A percentile compares a stretch with the other conserved stretches of the same genome.
phyloP scores from a whole-genome alignment of 2,329 filamentous ascomycete genomes.

The Nectriaceae sp. region DNA sequence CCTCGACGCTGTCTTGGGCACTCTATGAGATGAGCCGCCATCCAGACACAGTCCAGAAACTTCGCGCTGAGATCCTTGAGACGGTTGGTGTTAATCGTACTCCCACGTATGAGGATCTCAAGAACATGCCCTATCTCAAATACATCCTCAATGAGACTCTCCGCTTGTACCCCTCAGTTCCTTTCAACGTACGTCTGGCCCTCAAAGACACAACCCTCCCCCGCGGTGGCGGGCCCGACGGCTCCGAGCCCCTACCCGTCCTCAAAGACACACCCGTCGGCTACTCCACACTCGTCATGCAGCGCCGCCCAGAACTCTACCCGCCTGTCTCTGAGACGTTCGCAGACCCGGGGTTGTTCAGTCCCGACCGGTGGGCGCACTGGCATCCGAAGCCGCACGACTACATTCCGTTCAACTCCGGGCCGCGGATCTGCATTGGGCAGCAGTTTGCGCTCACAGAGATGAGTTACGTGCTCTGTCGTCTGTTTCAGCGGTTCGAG shows the following conservation, averaged over 20 bases:
- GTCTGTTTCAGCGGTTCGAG: slow-evolving; percentile 73
- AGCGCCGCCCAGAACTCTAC: slow-evolving; percentile 66
- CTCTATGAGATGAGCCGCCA: slow-evolving; percentile 79
- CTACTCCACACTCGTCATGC: slow-evolving; percentile 73
- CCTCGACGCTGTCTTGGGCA: slow-evolving; percentile 76
- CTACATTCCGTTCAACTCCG: slow-evolving; percentile 76
- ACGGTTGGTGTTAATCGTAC: slow-evolving; percentile 63
- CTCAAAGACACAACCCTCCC: slow-evolving; percentile 76
- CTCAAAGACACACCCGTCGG: slow-evolving; percentile 65
- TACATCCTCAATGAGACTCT: slow-evolving; percentile 76
- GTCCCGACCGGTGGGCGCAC: slow-evolving; percentile 66
- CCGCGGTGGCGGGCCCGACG: slow-evolving; percentile 66
- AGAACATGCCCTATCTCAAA: slow-evolving; percentile 82
- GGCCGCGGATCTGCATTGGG: slow-evolving; percentile 73
- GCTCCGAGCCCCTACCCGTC: slow-evolving; percentile 62
- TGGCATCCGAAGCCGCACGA: slow-evolving; percentile 69
- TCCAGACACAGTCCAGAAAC: slow-evolving; percentile 65
- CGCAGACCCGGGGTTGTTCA: slow-evolving; percentile 53
- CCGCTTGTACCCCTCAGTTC: slow-evolving; percentile 75
- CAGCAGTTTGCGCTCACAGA: slow-evolving; percentile 83
- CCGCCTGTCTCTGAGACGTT: slow-evolving; percentile 49
- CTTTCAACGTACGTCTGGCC: slow-evolving; percentile 75
- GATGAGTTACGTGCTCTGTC: slow-evolving; percentile 71
- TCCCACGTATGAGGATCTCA: slow-evolving; percentile 78
- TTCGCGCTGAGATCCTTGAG: slow-evolving; percentile 72